Evolutionary conservation across 75 land plant genomes (phyloP), one percentile per base, ranked within the genome.

Genomic region (Chamaecyparis obtusa): DNA sequence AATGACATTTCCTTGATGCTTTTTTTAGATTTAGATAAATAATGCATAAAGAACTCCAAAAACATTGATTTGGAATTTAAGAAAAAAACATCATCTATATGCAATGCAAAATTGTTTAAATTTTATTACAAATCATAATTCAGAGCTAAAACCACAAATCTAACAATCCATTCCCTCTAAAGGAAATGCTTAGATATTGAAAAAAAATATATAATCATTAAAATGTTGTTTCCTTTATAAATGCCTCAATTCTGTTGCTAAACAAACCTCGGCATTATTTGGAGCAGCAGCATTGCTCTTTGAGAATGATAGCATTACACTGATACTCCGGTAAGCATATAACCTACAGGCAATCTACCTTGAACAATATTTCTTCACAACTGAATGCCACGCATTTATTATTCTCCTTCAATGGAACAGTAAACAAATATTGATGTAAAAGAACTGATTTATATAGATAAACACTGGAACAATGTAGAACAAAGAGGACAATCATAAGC

Each of bases 361-460:
- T 64, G 69, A 64, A 64, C 69, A 64, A 24, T 64, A 64, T 64
- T 64, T 64, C 69, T 64, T 64, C 69, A 64, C 69, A 64, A 64
- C 30, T 24, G 9, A 64, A 6, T 24, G 69, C 69, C 69, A 27
- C 2, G 24, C 9, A 64, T 64, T 64, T 7, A 24, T 64, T 64
- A 24, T 64, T 64, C 30, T 27, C 9, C 69, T 24, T 64, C 69
- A 64, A 64, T 24, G 69, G 69, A 64, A 24, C 69, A 64, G 69
- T 3, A 64, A 64, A 64, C 9, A 1, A 64, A 64, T 64, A 21
- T 60, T 60, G 8, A 64, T 27, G 69, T 64, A 27, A 64, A 64
- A 21, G n/a, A 64, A 7, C 69, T 6, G 9, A 24, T 64, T 24
- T 24, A 24, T 5, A n/a, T 24, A 24, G 1, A 64, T 64, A 27